phyloP scores from a whole-genome alignment of 1,284 basidiomycete species.

The Agaricales sp. region DNA sequence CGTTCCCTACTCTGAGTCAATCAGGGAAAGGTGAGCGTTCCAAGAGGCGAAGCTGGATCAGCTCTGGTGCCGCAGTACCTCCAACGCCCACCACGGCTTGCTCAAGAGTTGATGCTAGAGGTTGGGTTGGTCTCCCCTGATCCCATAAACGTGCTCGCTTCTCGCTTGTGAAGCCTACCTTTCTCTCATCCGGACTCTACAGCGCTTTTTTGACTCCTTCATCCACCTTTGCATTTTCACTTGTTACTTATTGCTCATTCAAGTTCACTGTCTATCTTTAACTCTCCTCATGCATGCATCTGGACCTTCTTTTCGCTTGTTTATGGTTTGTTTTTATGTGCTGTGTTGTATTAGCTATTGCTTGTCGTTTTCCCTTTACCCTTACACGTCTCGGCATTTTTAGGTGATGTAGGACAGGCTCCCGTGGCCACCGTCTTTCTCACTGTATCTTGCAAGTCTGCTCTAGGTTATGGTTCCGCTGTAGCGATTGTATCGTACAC shows the following conservation, averaged over 20 bases:
- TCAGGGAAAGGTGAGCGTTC: conserved; percentile 21
- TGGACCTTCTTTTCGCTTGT: not conserved
- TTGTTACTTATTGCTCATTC: not conserved
- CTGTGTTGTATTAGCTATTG: too few species aligned
- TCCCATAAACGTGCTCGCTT: conserved; percentile 5
- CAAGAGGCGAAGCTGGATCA: conserved; percentile 58
- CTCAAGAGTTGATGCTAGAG: conserved; percentile 70
- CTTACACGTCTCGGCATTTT: too few species aligned
- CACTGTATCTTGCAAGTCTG: too few species aligned
- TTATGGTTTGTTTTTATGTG: too few species aligned
- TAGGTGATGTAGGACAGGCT: too few species aligned
- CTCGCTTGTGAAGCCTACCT: conserved; percentile 3
- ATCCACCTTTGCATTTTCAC: conserved; percentile 2
- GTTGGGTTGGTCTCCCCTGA: conserved; percentile 52
- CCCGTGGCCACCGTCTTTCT: too few species aligned
- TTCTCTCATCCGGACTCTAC: conserved; percentile 2
- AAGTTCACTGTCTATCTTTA: not conserved
- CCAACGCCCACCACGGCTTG: conserved; percentile 72
- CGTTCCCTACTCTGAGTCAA: conserved; percentile 38
- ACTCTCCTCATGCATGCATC: not conserved
- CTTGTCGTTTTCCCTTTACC: too few species aligned
- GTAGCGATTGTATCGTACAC: too few species aligned
- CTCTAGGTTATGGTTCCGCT: too few species aligned
- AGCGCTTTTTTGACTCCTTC: not conserved
- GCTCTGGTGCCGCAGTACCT: conserved; percentile 58